Base-by-base conservation (phyloP, 148 eudicot genomes). In the Persicaria tinctoria region DNA sequence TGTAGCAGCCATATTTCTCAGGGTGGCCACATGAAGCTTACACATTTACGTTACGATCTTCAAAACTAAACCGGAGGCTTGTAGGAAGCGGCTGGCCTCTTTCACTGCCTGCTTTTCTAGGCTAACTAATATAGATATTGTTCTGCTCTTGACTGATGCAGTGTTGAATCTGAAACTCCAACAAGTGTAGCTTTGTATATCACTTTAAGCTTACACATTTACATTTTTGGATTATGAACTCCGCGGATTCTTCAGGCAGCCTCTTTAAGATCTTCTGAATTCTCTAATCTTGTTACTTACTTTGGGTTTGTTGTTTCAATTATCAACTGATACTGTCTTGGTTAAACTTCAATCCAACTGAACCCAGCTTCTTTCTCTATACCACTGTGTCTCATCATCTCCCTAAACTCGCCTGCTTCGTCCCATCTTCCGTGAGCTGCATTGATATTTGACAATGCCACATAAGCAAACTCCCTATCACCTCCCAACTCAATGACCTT, bases 371-470 rank as follows among this genome's bases (percentile, higher is more conserved):
- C 94, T 83, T 91, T 93, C 48, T 53, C 71, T 75, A 89, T 87
- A 13, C 86, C 83, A 75, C 73, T 84, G 70, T 72, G 77, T 78
- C 78, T 85, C 94, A 91, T 93, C 78, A 76, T 6, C 82, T 82
- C 78, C 86, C 97, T 88, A 38, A 85, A 64, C 16, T 53, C 55
- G 45, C 78, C 76, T 54, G 81, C 90, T 74, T 86, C 87, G 32
- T 70, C 83, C 97, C 94, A 91, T 46, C 83, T 84, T 10, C 87
- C 92, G 53, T 71, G 73, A 27, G 72, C 47, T 55, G 94, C 90
- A 70, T 87, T 87, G 5, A 93, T 78, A 74, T 89, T 93, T 1
- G 98, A 91, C 90, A 91, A 73, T 72, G 77, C 78, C 0, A 88
- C 93, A 80, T 84, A 91, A 1, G 87, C 92, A 78, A 76, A 82